Evolutionary conservation across 441 rosid genomes (phyloP), one percentile per base, ranked within the genome.

Genomic region (Rhodomyrtus psidioides): DNA sequence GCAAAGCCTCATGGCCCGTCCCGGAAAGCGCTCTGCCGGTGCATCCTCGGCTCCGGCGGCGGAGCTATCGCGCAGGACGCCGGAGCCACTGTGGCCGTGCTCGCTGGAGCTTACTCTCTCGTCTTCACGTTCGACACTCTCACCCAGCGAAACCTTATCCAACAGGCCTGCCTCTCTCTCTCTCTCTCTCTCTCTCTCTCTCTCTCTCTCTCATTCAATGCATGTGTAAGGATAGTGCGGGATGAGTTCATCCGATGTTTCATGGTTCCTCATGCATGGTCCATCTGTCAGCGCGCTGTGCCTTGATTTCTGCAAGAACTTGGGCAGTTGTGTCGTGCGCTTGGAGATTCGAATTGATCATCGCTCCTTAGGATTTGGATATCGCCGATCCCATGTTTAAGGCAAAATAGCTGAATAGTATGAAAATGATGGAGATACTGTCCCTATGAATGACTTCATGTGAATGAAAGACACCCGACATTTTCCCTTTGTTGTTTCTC

Each of bases 31-130:
- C 83, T 54, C 86, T 34, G 83, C 44, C 28, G 60, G 49, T 59
- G 51, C 82, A 46, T 70, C 12, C 60, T 86, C 39, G 83, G 88
- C 6, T 89, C 88, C 51, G 56, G 85, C 86, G 86, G 82, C 30
- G 88, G 88, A 44, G 81, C 88, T 59, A 53, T 94, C 27, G 85
- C 93, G 83, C 98, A 85, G 85, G 98, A 96, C 70, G 91, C 91
- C n/a, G 97, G 90, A 58, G 98, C 98, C 76, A 91, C 98, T 13
- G 89, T 90, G 10, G 93, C 93, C 15, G 96, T 95, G 7, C 92
- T 95, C 34, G 92, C 91, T 49, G 96, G 98, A 82, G 98, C 98
- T 0, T 95, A 93, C 85, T 87, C 89, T 83, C 94, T 96, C 7
- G 97, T 95, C 83, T 87, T 87, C 76, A 55, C 92, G 83, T 96